Evolutionary conservation across 192 early-diverging fungal genomes (phyloP).

Genomic region (Entophlyctis helioformis): DNA sequence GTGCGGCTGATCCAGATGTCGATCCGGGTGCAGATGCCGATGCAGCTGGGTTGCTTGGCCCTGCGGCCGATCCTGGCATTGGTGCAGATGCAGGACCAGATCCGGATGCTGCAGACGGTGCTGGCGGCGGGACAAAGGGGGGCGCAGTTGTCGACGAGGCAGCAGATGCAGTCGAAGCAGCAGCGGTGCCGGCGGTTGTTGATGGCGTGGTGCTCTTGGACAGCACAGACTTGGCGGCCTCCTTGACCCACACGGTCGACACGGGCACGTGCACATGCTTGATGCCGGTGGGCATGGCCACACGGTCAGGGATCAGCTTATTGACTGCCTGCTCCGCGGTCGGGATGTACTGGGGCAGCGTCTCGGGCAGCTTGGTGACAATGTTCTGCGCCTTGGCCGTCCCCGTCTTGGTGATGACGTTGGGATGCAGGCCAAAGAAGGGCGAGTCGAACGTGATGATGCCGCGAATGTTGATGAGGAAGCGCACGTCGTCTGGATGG

Average conservation of each 20-base stretch:
- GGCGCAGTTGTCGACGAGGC: neutral
- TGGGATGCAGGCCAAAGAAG: constrained; percentile 32
- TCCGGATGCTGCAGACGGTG: neutral
- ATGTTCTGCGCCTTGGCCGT: constrained; percentile 14
- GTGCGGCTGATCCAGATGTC: neutral
- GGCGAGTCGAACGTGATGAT: constrained; percentile 44
- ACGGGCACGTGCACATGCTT: constrained; percentile 6
- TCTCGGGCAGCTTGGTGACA: constrained; percentile 9
- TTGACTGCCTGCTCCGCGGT: constrained; percentile 1
- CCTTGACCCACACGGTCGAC: constrained; percentile 13
- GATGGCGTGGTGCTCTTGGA: neutral
- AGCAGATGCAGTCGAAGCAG: neutral
- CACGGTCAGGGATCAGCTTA: constrained; percentile 2
- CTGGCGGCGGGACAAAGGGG: neutral
- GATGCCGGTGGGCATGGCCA: constrained; percentile 10
- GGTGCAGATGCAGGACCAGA: neutral
- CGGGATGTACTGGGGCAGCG: constrained; percentile 6
- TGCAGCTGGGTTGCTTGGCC: neutral
- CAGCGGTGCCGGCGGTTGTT: neutral
- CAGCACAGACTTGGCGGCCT: neutral
- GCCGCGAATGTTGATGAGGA: constrained; percentile 30
- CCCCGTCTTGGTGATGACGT: constrained; percentile 20
- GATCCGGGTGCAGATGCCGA: neutral
- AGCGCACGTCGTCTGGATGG: constrained; percentile 3
- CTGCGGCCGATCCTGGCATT: neutral